Base-by-base conservation (phyloP, 768 basidiomycete species). In the Rhodotorula babjevae region DNA sequence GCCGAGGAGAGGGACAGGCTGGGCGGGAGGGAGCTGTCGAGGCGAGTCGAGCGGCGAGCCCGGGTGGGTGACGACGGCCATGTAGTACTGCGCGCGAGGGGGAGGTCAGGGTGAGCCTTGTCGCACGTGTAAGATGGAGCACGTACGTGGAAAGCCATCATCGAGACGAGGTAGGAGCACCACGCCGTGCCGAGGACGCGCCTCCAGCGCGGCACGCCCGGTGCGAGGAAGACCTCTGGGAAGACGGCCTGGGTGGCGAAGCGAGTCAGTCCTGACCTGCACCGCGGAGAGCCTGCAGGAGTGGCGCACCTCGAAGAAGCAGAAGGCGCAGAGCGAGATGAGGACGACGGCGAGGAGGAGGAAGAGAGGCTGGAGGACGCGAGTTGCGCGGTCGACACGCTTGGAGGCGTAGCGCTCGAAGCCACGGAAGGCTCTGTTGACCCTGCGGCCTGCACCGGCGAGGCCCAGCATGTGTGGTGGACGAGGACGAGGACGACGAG, bases 361-460 rank as follows among this genome's bases (percentile, higher is more conserved):
- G 79, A 98, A 98, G 78, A 89, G 87, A 0, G 93, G 95, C 0
- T 95, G 95, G 44, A 91, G 93, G 64, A 90, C 89, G 65, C 93
- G 92, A 0, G 92, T 96, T 52, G 95, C n/a, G 5, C 42, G 7
- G 47, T 74, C 70, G 18, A 60, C 59, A 12, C 42, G 53, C 18
- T 36, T 52, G 18, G 64, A 58, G 21, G 68, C 63, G 36, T 52
- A 46, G 14, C 36, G 52, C 19, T 72, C 71, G n/a, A 72, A 64
- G 19, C 31, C 29, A 15, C 52, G 23, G 59, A 72, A 72, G 18
- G 42, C 33, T 1, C 63, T 21, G 49, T 56, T 68, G 33, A 72
- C 71, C 31, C 52, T 21, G 21, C 33, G 57, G 63, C 63, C 56
- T 36, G 36, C 36, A 36, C 5, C n/a, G n/a, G n/a, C n/a, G n/a